These are phyloP conservation scores for Aspergillus cavernicola DNA, from an alignment of 495 filamentous ascomycete genomes.

Conservation along the genomic window DNA sequence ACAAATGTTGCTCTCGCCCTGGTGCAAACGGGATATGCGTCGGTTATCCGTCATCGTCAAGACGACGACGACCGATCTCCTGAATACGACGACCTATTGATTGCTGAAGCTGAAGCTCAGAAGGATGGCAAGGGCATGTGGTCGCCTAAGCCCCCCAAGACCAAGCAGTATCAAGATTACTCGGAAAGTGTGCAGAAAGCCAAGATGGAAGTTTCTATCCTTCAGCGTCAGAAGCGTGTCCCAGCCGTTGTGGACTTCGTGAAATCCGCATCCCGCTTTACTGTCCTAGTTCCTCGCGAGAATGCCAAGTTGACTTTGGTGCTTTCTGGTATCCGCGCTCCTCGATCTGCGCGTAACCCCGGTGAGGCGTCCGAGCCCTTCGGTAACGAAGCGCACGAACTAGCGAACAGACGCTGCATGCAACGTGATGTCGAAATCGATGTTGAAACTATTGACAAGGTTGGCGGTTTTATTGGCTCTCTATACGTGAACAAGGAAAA, in stretches of 20 bases:
- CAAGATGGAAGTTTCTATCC: conserved; percentile 81
- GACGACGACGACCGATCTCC: conserved; percentile 90
- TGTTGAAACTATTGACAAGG: conserved; percentile 90
- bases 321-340: conserved; percentile 89
- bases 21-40: conserved; percentile 87
- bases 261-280: conserved; percentile 93
- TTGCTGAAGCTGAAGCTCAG: conserved; percentile 80
- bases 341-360: conserved; percentile 74
- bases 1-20: conserved; percentile 83
- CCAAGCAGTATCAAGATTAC: conserved; percentile 78
- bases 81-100: conserved; percentile 88
- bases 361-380: conserved; percentile 88
- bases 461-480: conserved; percentile 94
- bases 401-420: conserved; percentile 80
- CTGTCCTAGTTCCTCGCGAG: conserved; percentile 85
- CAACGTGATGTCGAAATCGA: conserved; percentile 97
- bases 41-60: conserved; percentile 88
- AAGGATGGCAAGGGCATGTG: conserved; percentile 92
- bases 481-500: conserved; percentile 94
- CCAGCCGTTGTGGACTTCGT: conserved; percentile 95
- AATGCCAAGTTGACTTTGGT: conserved; percentile 94
- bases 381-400: conserved; percentile 88
- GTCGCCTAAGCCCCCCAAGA: conserved; percentile 76
- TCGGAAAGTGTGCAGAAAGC: conserved; percentile 92
- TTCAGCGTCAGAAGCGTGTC: conserved; percentile 87